Base-by-base conservation (phyloP, 2,329 filamentous ascomycete genomes). In the Paracoccidioides lutzii region DNA sequence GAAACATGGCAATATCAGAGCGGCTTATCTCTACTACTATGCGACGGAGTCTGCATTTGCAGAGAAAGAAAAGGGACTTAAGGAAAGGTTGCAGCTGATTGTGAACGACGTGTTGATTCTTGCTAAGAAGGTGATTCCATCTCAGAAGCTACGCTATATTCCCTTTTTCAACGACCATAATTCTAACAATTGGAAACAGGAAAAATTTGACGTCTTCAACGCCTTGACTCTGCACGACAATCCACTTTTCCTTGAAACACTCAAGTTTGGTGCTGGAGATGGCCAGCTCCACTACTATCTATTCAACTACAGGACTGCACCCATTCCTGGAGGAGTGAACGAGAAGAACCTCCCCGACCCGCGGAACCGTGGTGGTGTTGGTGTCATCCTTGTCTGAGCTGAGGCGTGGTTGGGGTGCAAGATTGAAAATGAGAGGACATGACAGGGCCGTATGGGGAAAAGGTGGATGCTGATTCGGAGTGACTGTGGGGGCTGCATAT, bases 1-100 rank as follows among this genome's bases (percentile, higher is more conserved):
- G 48, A 87, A 87, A 69, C 85, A 95, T 73, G 80, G 82, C 58
- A 81, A 83, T 56, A 83, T 98, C 65, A 86, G 85, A 61, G 93
- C 91, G 3, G 93, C 93, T 35, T 98, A 98, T 72, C 81, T 97
- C 55, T 98, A 91, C 76, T 98, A 98, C 78, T 98, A 98, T 69
- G 93, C 88, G 56, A 87, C 86, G 5, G 89, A 95, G 65, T 76
- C 81, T 4, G 91, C 84, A 9, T 86, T 96, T 60, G 67, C 67
- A 2, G 66, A 68, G 22, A 65, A 75, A 46, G 75, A 78, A 58
- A 73, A 72, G 14, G 81, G 81, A 35, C 78, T 94, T 62, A 90
- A 90, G 74, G 75, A 78, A n/a, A 83, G 91, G 22, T 79, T 98
- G 59, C 90, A 94, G 69, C 74, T 78, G 46, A 77, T 98, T 60